These are phyloP conservation scores for Allium cepa DNA, from an alignment of 106 monocot species.

Conservation along the genomic window DNA sequence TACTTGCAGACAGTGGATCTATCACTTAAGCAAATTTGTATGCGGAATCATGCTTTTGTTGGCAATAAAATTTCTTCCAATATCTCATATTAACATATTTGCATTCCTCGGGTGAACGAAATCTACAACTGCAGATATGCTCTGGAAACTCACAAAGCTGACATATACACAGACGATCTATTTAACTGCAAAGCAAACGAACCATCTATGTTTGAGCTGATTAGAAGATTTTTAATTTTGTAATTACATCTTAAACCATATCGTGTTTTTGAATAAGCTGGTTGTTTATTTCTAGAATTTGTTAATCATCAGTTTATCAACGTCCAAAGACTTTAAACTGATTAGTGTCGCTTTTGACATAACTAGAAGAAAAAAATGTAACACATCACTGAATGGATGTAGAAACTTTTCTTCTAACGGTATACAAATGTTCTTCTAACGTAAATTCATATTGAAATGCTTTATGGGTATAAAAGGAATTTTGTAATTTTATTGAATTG, in stretches of 20 bases:
- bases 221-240: slow-evolving; percentile 61
- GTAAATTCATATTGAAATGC: too few relatives aligned
- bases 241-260: slow-evolving; percentile 25
- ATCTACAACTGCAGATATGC: slow-evolving; percentile 77
- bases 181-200: slow-evolving; percentile 66
- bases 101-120: slow-evolving; percentile 67
- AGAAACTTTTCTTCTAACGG: too few relatives aligned
- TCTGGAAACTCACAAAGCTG: slow-evolving; percentile 53
- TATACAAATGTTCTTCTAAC: too few relatives aligned
- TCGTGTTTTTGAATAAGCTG: background rate
- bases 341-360: too few relatives aligned
- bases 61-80: background rate
- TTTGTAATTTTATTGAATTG: too few relatives aligned
- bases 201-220: slow-evolving; percentile 51
- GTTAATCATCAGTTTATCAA: too few relatives aligned
- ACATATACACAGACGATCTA: slow-evolving; percentile 59
- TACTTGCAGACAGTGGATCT: too few relatives aligned
- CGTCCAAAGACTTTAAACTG: too few relatives aligned
- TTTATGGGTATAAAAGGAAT: too few relatives aligned
- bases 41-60: background rate
- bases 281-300: background rate
- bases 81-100: background rate
- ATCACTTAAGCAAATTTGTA: background rate
- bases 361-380: too few relatives aligned
- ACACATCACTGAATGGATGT: too few relatives aligned